Base-by-base conservation (phyloP, 768 basidiomycete species). In the Botryobasidium botryosum region DNA sequence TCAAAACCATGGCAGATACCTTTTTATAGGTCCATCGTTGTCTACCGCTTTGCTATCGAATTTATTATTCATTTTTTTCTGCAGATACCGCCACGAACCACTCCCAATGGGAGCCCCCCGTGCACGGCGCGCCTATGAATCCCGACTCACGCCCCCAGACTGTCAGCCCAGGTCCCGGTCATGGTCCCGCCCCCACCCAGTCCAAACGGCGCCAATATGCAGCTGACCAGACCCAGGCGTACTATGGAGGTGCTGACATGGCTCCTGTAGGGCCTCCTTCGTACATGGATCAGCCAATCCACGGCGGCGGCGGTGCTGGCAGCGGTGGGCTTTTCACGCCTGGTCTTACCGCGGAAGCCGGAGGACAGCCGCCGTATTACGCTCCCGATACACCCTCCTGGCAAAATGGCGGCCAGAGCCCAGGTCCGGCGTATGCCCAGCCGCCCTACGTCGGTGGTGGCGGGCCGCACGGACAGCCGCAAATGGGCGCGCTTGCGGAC, bases 181-280 rank as follows among this genome's bases (percentile, higher is more conserved):
- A 59, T 2, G 44, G 52, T n/a, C 60, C 69, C 5, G 58, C 54
- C 12, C 46, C 54, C 8, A 46, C 52, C 20, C 67, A 71, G 51
- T 45, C 65, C 43, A 81, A 85, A 62, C 79, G 86, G 53, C 78
- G 91, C 36, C 88, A 92, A 61, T 96, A 96, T 59, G 91, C 91
- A 40, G 77, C 85, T 3, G 90, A 85, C 8, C 90, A 94, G 62
- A 87, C 87, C 1, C 85, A 88, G 56, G 86, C 73, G 2, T 90
- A 90, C 59, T 86, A 86, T 52, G 54, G 56, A 29, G 73, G 75
- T 28, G 57, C 37, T 31, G 56, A 46, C 20, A 40, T 40, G 6
- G 50, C 39, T 6, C 39, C 20, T 6, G 18, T 40, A 15, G 40
- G 43, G 47, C 42, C 20, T 44, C 33, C 28, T 37, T 63, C 8